Percentiles rank a stretch among this genome's conserved stretches.
These are phyloP conservation scores for Talaromyces sp. DNA, from an alignment of 2,329 filamentous ascomycete genomes.

Conservation along the genomic window DNA sequence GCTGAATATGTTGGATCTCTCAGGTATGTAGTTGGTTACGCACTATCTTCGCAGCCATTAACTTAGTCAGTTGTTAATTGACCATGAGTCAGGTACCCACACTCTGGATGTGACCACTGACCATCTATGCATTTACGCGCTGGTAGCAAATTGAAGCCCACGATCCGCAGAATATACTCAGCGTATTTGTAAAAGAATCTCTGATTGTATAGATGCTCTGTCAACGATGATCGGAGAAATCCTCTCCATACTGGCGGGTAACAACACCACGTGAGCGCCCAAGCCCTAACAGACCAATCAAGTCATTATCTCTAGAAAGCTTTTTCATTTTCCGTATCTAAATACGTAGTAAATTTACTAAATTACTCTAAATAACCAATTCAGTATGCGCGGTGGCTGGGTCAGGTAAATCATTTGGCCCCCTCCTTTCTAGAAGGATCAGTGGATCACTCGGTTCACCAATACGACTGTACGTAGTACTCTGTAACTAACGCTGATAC, in stretches of 20 bases:
- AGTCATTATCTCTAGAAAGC: background rate
- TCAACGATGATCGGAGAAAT: background rate
- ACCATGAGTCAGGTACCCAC: background rate
- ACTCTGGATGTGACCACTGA: background rate
- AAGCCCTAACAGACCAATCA: conserved; percentile 8
- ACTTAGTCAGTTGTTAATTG: background rate
- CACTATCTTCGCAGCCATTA: too few species aligned
- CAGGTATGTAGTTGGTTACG: too few species aligned
- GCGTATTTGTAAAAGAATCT: background rate
- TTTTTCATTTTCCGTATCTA: too few species aligned
- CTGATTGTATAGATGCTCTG: background rate
- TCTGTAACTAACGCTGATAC: background rate
- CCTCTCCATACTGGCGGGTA: background rate
- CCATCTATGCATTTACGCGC: background rate
- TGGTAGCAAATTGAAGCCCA: background rate
- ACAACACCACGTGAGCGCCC: background rate
- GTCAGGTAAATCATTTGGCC: background rate
- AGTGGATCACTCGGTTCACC: background rate
- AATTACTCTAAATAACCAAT: too few species aligned
- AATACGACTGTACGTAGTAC: background rate
- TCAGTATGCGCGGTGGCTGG: too few species aligned
- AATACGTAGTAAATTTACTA: background rate
- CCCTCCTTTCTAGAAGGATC: conserved; percentile 7
- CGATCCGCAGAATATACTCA: background rate
- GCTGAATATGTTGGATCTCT: background rate